phyloP scores from a whole-genome alignment of 2,329 filamentous ascomycete species.

The Colletotrichum lupini region DNA sequence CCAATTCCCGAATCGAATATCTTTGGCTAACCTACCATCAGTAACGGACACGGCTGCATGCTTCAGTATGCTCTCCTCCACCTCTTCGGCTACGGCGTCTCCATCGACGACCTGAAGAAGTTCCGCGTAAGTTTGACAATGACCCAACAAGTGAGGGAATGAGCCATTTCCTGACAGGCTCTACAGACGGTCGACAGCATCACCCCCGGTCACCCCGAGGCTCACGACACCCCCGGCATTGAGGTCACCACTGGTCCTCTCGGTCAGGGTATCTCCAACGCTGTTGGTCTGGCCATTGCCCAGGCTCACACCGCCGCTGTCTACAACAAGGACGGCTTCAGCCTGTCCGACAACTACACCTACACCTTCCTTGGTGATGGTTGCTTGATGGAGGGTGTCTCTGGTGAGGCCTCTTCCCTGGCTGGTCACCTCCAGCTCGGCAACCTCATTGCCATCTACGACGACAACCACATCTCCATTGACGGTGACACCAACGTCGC shows the following conservation, averaged over 20 bases:
- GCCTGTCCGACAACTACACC: conserved; percentile 95
- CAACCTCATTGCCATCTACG: conserved; percentile 96
- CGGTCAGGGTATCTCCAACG: conserved; percentile 96
- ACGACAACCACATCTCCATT: conserved; percentile 97
- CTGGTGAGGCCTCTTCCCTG: conserved; percentile 89
- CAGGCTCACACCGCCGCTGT: conserved; percentile 89
- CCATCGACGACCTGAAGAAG: conserved; percentile 91
- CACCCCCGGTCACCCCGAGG: conserved; percentile 95
- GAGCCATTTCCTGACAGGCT: not conserved
- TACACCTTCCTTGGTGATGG: conserved; percentile 98
- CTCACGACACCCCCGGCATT: conserved; percentile 94
- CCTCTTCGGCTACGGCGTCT: conserved; percentile 89
- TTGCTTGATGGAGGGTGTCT: conserved; percentile 98
- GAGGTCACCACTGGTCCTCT: conserved; percentile 99
- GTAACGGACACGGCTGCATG: conserved; percentile 99
- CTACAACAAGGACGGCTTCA: conserved; percentile 97
- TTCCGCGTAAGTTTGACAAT: conserved; percentile 83
- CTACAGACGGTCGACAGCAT: conserved; percentile 71
- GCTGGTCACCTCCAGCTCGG: conserved; percentile 97
- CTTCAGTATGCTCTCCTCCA: conserved; percentile 98
- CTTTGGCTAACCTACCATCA: conserved; percentile 49
- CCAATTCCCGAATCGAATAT: not conserved
- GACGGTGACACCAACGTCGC: conserved; percentile 96
- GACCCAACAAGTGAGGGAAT: not conserved
- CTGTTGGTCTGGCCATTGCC: conserved; percentile 96